Base-by-base conservation (phyloP, 2,329 filamentous ascomycete genomes). In the Mycogone perniciosa region DNA sequence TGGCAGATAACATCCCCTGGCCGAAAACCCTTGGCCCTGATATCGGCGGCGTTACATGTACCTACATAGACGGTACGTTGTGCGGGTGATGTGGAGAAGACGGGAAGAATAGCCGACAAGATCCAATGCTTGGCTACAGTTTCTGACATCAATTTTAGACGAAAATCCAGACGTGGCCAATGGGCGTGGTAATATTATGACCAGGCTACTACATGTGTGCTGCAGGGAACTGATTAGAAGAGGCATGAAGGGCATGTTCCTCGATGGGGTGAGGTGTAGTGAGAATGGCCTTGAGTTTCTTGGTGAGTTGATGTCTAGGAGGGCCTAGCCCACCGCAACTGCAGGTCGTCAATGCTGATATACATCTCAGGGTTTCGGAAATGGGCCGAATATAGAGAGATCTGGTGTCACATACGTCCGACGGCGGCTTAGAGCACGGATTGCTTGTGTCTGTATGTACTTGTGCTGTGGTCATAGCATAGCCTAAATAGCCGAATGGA, bases 21-120 rank as follows among this genome's bases (percentile, higher is more conserved):
- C 72, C 78, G 6, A 65, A 66, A 39, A 69, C 65, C 2, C 73
- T 82, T 50, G 76, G 73, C 8, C 61, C 65, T 40, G 70, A 76
- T 52, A 74, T 80, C 39, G 80, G 80, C 42, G 80, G 80, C 29
- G 73, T 81, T 34, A 75, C 79, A n/a, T 84, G 80, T 62, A 76
- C 83, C 47, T 82, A 76, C 63, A 75, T 82, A 55, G 67, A 70
- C 60, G 76, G 80, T 80, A 62, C 54, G 76, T 71, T 26, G 27
- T 53, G 8, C 20, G 20, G 20, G 3, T 20, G 9, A 11, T 41
- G 6, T 10, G 31, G 11, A 29, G 20, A 42, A 31, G 10, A 30
- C 10, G n/a, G n/a, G 4, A 5, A 4, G 10, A 40, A 40, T 8
- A 10, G n/a, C 9, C 2, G 5, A 20, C 31, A 31, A 10, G 7